A percentile compares a stretch with the other conserved stretches of the same genome.
Conservation (phyloP, 257 asterid genomes). For the Paulownia fortunei region DNA sequence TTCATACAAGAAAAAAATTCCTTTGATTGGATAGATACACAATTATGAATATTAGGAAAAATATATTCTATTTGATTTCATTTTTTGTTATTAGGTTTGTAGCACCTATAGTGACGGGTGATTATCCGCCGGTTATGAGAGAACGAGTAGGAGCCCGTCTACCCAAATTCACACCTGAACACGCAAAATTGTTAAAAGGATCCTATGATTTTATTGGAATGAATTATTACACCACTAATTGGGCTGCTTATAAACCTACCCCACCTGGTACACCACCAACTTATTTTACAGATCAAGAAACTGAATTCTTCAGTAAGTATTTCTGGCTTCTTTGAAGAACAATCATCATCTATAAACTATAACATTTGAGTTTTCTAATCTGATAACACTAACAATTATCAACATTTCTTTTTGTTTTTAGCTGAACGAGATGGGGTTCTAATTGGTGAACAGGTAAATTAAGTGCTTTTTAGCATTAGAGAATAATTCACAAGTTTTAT, state of each 20-base stretch:
- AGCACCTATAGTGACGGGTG: slow-evolving; percentile 30
- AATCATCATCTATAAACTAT: too few relatives aligned
- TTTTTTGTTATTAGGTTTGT: slow-evolving; percentile 16
- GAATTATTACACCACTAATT: slow-evolving; percentile 37
- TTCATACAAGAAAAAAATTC: too few relatives aligned
- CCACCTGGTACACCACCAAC: background rate
- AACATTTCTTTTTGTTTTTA: background rate
- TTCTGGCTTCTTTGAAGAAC: background rate
- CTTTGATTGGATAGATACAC: too few relatives aligned
- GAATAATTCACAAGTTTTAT: too few relatives aligned
- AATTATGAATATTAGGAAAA: too few relatives aligned
- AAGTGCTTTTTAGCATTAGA: too few relatives aligned
- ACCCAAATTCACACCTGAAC: background rate
- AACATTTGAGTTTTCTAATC: too few relatives aligned
- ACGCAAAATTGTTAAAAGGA: background rate
- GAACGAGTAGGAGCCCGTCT: slow-evolving; percentile 1
- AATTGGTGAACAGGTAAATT: slow-evolving; percentile 16
- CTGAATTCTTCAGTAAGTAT: slow-evolving; percentile 13
- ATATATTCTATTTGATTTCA: too few relatives aligned
- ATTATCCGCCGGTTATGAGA: slow-evolving; percentile 30
- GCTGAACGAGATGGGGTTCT: slow-evolving; percentile 5
- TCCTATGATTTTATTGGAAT: slow-evolving; percentile 38
- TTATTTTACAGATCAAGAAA: slow-evolving; percentile 25
- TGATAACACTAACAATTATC: too few relatives aligned
- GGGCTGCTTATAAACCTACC: background rate